Base-by-base conservation (phyloP, 129 eudicot genomes). In the carrot (Daucus carota) region DNA sequence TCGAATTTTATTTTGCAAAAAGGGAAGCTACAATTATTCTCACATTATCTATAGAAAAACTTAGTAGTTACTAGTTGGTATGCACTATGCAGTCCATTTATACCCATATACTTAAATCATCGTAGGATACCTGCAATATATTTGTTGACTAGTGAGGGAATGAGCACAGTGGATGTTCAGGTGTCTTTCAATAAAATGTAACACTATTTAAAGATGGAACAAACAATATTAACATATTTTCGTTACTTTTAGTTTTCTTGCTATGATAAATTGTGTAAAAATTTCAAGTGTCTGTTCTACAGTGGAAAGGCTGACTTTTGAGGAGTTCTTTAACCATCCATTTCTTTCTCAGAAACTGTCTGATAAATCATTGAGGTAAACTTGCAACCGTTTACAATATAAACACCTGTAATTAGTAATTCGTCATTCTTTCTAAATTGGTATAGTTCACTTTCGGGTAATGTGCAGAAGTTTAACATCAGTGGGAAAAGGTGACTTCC, bases 301-400 rank as follows among this genome's bases (percentile, higher is more conserved):
- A 93, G 98, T 93, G 82, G 98, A 90, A 76, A 86, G 98, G 60
- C 78, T 93, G 82, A 90, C 96, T 36, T 93, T 88, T 81, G 93
- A 91, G 80, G 97, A 91, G 73, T 91, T 91, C 80, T 91, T 91
- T 72, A 86, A 85, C 77, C 97, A 91, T 80, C 93, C 92, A 10
- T 91, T 81, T 79, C 84, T 91, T 50, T 79, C 83, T 54, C 90
- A 85, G 70, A 77, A 77, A 62, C 75, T 87, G 66, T 87, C 88
- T 4, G 80, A 73, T 79, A 90, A 82, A 60, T 75, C 76, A 36
- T 83, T 70, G 38, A 81, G 96, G 96, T 88, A 81, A 80, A 42
- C 14, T 41, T 40, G 72, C 29, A 57, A n/a, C 13, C 6, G 14
- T 8, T 57, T 57, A 5, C 29, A 57, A n/a, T 57, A 57, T 57